A percentile compares a stretch with the other conserved stretches of the same genome.
Conservation (phyloP, 1,139 yeast genomes). For the Zygotorulaspora mrakii region DNA sequence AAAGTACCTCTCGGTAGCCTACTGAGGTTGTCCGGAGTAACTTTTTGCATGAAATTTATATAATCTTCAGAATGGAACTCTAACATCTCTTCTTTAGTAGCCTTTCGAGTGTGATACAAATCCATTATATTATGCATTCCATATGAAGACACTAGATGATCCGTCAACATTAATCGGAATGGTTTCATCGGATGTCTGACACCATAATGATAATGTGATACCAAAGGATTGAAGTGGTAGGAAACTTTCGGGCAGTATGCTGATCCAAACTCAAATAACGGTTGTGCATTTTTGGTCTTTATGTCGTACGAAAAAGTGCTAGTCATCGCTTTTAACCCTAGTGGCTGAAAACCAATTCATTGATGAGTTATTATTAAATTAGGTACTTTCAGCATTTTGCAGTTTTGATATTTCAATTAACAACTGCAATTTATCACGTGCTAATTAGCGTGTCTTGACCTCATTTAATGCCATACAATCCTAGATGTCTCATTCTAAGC, state of each 20-base stretch:
- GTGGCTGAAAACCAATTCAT: too few relatives aligned
- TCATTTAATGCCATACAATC: neutral
- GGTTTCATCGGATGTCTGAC: slow-evolving; percentile 98
- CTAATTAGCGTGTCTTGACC: neutral
- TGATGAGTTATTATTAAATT: neutral
- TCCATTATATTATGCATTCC: slow-evolving; percentile 89
- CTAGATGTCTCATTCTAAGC: too few relatives aligned
- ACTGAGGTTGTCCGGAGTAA: slow-evolving; percentile 75
- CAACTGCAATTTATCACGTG: neutral
- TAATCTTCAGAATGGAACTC: slow-evolving; percentile 89
- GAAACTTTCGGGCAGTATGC: slow-evolving; percentile 59
- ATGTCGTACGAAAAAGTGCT: slow-evolving; percentile 46
- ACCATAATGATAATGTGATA: slow-evolving; percentile 81
- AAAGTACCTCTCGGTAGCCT: slow-evolving; percentile 53
- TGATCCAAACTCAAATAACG: slow-evolving; percentile 49
- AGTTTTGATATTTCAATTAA: neutral
- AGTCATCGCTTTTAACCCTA: too few relatives aligned
- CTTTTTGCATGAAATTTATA: slow-evolving; percentile 68
- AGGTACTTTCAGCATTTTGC: neutral
- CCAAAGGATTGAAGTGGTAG: slow-evolving; percentile 84
- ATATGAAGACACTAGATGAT: slow-evolving; percentile 81
- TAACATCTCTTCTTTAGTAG: slow-evolving; percentile 71
- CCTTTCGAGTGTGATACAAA: slow-evolving; percentile 74
- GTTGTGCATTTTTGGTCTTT: slow-evolving; percentile 55
- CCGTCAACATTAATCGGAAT: slow-evolving; percentile 89